phyloP scores from a whole-genome alignment of 2,329 filamentous ascomycete genomes.

The Whalleya microplaca region DNA sequence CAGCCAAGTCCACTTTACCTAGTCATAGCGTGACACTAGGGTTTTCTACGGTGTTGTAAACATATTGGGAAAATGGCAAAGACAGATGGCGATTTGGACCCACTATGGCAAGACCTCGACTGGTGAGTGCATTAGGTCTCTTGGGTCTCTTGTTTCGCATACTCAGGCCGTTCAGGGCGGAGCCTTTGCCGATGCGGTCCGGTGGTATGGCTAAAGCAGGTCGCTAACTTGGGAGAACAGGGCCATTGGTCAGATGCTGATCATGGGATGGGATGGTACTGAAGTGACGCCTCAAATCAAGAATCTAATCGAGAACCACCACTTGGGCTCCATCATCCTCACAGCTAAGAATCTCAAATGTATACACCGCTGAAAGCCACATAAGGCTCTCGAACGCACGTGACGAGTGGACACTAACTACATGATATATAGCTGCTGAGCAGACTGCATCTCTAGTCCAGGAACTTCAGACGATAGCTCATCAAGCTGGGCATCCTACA shows the following conservation, averaged over 20 bases:
- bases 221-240: conserved; percentile 47
- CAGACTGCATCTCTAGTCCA: conserved; percentile 87
- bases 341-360: conserved; percentile 87
- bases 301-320: conserved; percentile 78
- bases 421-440: conserved; percentile 70
- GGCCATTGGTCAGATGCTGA: conserved; percentile 76
- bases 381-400: conserved; percentile 6
- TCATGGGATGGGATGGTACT: conserved; percentile 86
- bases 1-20: conserved; percentile 17
- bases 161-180: conserved; percentile 14
- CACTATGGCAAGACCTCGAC: conserved; percentile 76
- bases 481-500: conserved; percentile 85
- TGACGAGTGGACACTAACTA: conserved; percentile 37
- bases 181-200: conserved; percentile 11
- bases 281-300: conserved; percentile 82
- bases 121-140: conserved; percentile 57
- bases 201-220: conserved; percentile 21
- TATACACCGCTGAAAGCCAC: conserved; percentile 45
- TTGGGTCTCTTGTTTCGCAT: neutral
- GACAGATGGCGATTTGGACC: conserved; percentile 56
- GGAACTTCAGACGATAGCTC: conserved; percentile 90
- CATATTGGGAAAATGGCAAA: conserved; percentile 41
- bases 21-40: conserved; percentile 30
- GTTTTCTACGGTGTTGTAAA: conserved; percentile 21
- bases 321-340: conserved; percentile 84